phyloP scores from a whole-genome alignment of 768 basidiomycete genomes.

The Auriscalpium microsporum region DNA sequence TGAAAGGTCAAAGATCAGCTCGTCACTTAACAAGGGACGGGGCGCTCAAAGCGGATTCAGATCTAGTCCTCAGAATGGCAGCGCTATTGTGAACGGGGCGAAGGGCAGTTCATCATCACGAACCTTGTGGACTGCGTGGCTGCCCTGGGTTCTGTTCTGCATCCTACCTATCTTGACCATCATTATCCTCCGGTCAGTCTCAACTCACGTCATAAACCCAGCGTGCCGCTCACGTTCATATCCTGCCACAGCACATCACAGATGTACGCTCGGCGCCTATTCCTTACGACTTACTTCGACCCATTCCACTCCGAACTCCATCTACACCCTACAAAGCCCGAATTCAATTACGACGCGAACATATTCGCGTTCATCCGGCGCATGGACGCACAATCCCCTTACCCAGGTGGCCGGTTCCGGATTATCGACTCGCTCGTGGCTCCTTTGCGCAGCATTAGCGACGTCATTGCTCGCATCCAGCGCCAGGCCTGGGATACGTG shows the following conservation, averaged over 20 bases:
- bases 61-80: slow-evolving; percentile 26
- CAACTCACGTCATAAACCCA: neutral
- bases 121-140: slow-evolving; percentile 21
- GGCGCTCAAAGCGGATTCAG: slow-evolving; percentile 27
- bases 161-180: slow-evolving; percentile 40
- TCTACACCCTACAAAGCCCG: slow-evolving; percentile 35
- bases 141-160: slow-evolving; percentile 28
- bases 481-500: slow-evolving; percentile 11
- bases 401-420: slow-evolving; percentile 3
- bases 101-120: slow-evolving; percentile 19
- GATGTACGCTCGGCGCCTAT: slow-evolving; percentile 43
- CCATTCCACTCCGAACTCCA: slow-evolving; percentile 70
- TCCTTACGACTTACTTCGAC: slow-evolving; percentile 71
- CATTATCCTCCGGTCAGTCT: slow-evolving; percentile 49
- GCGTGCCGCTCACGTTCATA: neutral
- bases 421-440: slow-evolving; percentile 1
- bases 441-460: neutral
- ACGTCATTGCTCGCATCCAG: slow-evolving; percentile 5
- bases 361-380: slow-evolving; percentile 20
- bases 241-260: slow-evolving; percentile 33
- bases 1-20: slow-evolving; percentile 37
- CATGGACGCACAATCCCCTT: neutral
- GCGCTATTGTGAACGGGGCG: slow-evolving; percentile 20
- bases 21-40: slow-evolving; percentile 34
- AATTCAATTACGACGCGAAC: slow-evolving; percentile 30